A percentile compares a stretch with the other conserved stretches of the same genome.
phyloP scores from a whole-genome alignment of 331 rosid genomes.

The Arachis monticola region DNA sequence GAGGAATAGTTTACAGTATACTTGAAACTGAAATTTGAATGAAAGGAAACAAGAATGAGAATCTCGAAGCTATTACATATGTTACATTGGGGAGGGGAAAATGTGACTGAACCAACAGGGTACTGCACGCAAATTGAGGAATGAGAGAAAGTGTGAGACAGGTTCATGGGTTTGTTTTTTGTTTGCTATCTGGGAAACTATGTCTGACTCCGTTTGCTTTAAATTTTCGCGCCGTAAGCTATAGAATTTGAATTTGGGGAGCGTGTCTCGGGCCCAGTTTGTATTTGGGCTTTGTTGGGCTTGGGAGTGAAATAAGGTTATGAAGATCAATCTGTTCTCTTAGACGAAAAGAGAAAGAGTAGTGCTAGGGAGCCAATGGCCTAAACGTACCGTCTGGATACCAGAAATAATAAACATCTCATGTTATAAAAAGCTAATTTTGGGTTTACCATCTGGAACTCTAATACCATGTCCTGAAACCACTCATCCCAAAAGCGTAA shows the following conservation, averaged over 20 bases:
- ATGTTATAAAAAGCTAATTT: no score
- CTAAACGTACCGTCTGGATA: no score
- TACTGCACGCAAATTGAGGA: constrained; percentile 30
- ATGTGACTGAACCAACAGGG: neutral
- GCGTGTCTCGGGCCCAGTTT: neutral
- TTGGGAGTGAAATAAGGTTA: no score
- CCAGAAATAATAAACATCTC: no score
- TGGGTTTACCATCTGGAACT: no score
- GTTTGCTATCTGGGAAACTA: neutral
- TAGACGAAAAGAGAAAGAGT: no score
- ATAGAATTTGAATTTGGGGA: neutral
- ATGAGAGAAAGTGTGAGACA: neutral
- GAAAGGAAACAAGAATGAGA: constrained; percentile 1
- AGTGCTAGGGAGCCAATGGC: no score
- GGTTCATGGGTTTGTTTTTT: neutral
- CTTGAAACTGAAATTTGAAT: constrained; percentile 26
- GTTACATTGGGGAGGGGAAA: constrained; percentile 24
- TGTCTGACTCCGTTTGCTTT: neutral
- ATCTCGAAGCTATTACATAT: neutral
- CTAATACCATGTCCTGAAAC: no score
- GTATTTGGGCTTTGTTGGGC: neutral
- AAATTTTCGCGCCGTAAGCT: neutral
- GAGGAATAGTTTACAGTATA: no score
- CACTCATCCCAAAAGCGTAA: no score
- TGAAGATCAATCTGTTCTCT: no score